phyloP scores from a whole-genome alignment of 2,329 filamentous ascomycete species.

The Claviceps sp. region DNA sequence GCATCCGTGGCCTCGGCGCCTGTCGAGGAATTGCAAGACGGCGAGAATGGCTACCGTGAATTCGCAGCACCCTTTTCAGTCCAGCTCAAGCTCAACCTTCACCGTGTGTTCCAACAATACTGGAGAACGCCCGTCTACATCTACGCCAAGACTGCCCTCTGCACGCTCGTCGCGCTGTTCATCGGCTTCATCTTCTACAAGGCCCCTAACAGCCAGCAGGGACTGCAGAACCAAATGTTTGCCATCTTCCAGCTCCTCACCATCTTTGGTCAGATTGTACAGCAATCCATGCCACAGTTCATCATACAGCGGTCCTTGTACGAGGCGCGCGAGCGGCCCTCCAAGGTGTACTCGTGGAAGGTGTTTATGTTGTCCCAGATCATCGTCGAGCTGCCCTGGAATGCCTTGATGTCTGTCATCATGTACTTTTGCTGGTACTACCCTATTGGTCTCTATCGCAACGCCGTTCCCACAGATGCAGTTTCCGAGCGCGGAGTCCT shows the following conservation, averaged over 20 bases:
- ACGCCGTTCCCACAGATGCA: constrained; percentile 48
- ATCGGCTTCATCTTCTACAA: constrained; percentile 73
- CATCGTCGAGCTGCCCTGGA: constrained; percentile 76
- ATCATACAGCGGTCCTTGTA: constrained; percentile 71
- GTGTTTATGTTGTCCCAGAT: constrained; percentile 77
- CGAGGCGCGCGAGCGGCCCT: constrained; percentile 73
- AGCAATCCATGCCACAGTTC: constrained; percentile 79
- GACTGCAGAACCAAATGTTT: constrained; percentile 78
- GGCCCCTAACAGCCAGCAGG: constrained; percentile 58
- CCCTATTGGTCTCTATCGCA: constrained; percentile 62
- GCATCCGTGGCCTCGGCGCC: constrained; percentile 9
- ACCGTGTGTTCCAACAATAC: constrained; percentile 79
- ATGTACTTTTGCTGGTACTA: constrained; percentile 81
- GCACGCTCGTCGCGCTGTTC: constrained; percentile 53
- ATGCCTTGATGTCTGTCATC: constrained; percentile 60
- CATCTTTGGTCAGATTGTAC: constrained; percentile 66
- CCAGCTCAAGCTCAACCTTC: constrained; percentile 54
- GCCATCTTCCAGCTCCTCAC: constrained; percentile 73
- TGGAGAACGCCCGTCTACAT: constrained; percentile 86
- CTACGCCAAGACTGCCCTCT: constrained; percentile 66
- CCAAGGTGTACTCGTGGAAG: constrained; percentile 75
- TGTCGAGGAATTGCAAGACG: neutral
- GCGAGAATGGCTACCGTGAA: constrained; percentile 45
- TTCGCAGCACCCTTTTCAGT: constrained; percentile 63
- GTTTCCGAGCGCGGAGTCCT: constrained; percentile 58